Evolutionary conservation across 192 early-diverging fungal species (phyloP).

Genomic region (Rhizophagus clarus): DNA sequence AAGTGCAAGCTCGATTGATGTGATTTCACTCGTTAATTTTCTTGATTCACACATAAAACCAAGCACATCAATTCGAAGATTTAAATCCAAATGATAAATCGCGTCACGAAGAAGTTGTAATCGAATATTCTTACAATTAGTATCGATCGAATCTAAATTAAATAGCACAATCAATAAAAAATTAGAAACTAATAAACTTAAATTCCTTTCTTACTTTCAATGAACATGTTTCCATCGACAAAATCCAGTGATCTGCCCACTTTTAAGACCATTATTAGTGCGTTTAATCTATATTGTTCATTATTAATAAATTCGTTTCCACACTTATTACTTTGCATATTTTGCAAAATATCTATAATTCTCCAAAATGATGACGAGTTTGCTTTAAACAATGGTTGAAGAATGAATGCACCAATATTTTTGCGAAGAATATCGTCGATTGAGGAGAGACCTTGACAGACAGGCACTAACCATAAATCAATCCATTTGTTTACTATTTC

Average conservation of each 20-base stretch:
- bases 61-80: conserved; percentile 76
- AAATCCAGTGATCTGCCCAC: conserved; percentile 58
- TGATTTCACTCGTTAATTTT: conserved; percentile 64
- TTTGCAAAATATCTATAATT: conserved; percentile 44
- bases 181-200: background rate
- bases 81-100: conserved; percentile 69
- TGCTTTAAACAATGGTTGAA: conserved; percentile 56
- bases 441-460: conserved; percentile 56
- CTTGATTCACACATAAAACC: conserved; percentile 82
- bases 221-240: conserved; percentile 50
- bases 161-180: background rate
- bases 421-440: conserved; percentile 55
- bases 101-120: conserved; percentile 58
- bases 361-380: conserved; percentile 49
- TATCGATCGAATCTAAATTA: background rate
- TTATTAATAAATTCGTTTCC: conserved; percentile 34
- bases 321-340: conserved; percentile 36
- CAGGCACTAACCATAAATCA: conserved; percentile 58
- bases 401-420: conserved; percentile 57
- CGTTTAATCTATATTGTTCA: conserved; percentile 55
- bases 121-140: conserved; percentile 39
- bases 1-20: conserved; percentile 61
- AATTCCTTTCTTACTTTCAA: conserved; percentile 5
- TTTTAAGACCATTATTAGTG: conserved; percentile 61
- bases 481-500: conserved; percentile 45